Base-by-base conservation (phyloP, 306 rosid species). In the Adenanthera pavonina region DNA sequence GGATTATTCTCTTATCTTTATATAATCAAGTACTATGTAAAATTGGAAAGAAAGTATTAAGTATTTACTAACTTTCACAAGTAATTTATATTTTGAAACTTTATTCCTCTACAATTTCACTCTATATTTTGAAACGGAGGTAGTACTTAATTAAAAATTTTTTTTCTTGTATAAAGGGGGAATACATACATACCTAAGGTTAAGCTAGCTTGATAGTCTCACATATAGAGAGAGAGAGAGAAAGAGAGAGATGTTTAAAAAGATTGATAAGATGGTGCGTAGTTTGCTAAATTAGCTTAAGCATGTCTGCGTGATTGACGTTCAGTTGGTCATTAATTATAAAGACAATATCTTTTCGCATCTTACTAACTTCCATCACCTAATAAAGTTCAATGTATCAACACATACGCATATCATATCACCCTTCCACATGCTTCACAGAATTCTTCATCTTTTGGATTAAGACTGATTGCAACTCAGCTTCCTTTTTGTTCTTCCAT, bases 271-370 rank as follows among this genome's bases (percentile, higher is more conserved):
- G 78, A 76, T 13, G 85, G 78, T 40, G 59, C 20, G 66, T 25
- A 25, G 30, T 47, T 10, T 59, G 66, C 16, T 34, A 15, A 68
- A 69, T 56, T 71, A 84, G 33, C 51, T 78, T 68, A 67, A 82
- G 80, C 88, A 82, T 85, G 83, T 87, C 60, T 79, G 86, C 90
- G 86, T 87, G 86, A 85, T 87, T 87, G 81, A 85, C 88, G 90
- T 82, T 87, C 78, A 67, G 70, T 76, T 79, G 72, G 77, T 60
- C 85, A 17, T 76, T 67, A 56, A 82, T 85, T 76, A 82, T 79
- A 10, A 40, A 33, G 73, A 64, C 85, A 87, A 85, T 60, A 87
- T 87, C 90, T 87, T 25, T 46, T 57, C 81, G 83, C 83, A 87
- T 87, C 90, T 82, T 82, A 82, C 85, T 82, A 79, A 79, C 86